Conservation (phyloP, 2,329 filamentous ascomycete species). For the Cladosporium oxysporum region DNA sequence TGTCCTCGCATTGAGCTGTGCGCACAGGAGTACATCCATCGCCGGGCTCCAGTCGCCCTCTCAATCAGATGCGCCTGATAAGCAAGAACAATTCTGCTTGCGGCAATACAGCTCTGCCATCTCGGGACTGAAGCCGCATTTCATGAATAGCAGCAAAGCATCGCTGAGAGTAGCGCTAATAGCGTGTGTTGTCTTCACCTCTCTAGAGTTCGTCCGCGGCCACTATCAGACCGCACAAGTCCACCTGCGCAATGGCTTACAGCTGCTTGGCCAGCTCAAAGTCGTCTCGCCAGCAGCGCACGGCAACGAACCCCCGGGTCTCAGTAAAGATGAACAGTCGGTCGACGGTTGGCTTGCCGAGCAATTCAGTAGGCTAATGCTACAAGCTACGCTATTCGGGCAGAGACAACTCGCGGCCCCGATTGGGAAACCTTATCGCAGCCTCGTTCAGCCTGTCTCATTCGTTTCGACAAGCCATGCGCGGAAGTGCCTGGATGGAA, state of each 20-base stretch:
- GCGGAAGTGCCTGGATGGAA: slow-evolving; percentile 8
- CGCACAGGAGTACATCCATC: slow-evolving; percentile 31
- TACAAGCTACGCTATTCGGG: slow-evolving; percentile 28
- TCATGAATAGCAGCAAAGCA: slow-evolving; percentile 28
- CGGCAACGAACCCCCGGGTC: slow-evolving; percentile 22
- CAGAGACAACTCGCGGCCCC: not conserved
- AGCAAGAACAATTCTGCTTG: slow-evolving; percentile 39
- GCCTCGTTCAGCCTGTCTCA: not conserved
- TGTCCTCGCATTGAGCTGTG: slow-evolving; percentile 43
- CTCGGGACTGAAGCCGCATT: slow-evolving; percentile 36
- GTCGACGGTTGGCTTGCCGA: slow-evolving; percentile 49
- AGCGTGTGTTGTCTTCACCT: slow-evolving; percentile 45
- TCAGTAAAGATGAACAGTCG: slow-evolving; percentile 21
- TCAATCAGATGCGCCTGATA: slow-evolving; percentile 25
- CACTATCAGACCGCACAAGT: slow-evolving; percentile 41
- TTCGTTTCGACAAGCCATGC: slow-evolving; percentile 16
- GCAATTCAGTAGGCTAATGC: slow-evolving; percentile 39
- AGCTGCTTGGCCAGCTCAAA: slow-evolving; percentile 38
- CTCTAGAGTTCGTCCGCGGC: slow-evolving; percentile 45
- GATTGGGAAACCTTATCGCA: not conserved
- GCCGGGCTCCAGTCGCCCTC: slow-evolving; percentile 22
- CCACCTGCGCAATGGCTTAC: slow-evolving; percentile 50
- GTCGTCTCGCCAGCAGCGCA: slow-evolving; percentile 9
- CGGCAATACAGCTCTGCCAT: slow-evolving; percentile 47
- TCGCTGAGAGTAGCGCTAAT: slow-evolving; percentile 44